Conservation (phyloP, 2,329 filamentous ascomycete genomes). For the Ophiosphaerella herpotricha region DNA sequence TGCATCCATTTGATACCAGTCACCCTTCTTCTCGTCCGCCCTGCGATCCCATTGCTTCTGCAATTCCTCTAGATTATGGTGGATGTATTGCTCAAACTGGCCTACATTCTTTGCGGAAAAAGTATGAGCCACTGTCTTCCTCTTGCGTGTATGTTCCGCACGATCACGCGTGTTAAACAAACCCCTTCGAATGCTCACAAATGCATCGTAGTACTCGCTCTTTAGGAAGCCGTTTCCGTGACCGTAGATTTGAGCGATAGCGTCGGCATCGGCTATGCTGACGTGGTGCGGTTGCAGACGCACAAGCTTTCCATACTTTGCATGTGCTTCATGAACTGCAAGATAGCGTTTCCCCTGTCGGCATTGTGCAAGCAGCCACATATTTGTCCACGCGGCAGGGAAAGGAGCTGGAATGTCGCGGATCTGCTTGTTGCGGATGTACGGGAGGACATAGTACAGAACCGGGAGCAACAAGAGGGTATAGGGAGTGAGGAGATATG, state of each 20-base stretch:
- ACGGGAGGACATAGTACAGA: slow-evolving; percentile 63
- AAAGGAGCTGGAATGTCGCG: slow-evolving; percentile 65
- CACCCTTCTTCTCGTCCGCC: slow-evolving; percentile 55
- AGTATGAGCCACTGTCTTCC: slow-evolving; percentile 85
- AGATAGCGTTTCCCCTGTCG: slow-evolving; percentile 64
- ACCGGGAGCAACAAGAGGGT: slow-evolving; percentile 55
- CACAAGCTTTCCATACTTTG: slow-evolving; percentile 77
- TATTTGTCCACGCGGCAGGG: slow-evolving; percentile 70
- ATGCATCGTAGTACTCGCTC: slow-evolving; percentile 85
- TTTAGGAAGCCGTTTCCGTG: slow-evolving; percentile 58
- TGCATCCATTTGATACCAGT: slow-evolving; percentile 69
- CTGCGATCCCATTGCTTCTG: slow-evolving; percentile 73
- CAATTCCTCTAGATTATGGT: slow-evolving; percentile 75
- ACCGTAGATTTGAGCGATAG: slow-evolving; percentile 77
- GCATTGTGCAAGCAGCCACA: slow-evolving; percentile 73
- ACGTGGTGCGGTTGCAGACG: slow-evolving; percentile 85
- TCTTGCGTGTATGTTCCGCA: slow-evolving; percentile 81
- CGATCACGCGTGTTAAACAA: slow-evolving; percentile 89
- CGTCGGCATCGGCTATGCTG: slow-evolving; percentile 78
- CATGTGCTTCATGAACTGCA: slow-evolving; percentile 73
- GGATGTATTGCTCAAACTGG: slow-evolving; percentile 89
- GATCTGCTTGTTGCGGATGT: slow-evolving; percentile 62
- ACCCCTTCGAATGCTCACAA: slow-evolving; percentile 82
- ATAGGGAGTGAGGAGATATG: slow-evolving; percentile 52
- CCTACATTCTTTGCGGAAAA: slow-evolving; percentile 81